phyloP scores from a whole-genome alignment of 345 rosid genomes.

The Syzygium grande region DNA sequence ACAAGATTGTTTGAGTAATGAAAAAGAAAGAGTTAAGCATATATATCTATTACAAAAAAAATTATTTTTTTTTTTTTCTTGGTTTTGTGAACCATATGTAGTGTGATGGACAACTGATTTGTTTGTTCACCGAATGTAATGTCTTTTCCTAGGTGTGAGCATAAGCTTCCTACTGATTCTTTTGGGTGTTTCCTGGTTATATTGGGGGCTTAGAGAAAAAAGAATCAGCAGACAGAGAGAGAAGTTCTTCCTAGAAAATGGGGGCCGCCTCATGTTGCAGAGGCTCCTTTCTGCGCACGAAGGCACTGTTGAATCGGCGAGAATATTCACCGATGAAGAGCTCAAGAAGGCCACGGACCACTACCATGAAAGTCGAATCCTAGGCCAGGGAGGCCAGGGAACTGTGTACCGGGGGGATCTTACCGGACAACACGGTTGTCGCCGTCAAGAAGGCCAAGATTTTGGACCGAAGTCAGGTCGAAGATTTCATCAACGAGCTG shows the following conservation, averaged over 20 bases:
- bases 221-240: constrained; percentile 2
- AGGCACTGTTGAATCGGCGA: not conserved
- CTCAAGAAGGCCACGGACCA: constrained; percentile 29
- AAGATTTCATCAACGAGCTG: constrained; percentile 40
- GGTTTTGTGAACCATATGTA: not conserved
- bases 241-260: constrained; percentile 15
- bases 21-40: not conserved
- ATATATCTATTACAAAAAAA: no score
- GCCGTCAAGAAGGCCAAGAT: constrained; percentile 41
- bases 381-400: constrained; percentile 34
- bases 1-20: not conserved
- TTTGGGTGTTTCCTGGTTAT: not conserved
- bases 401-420: constrained; percentile 37
- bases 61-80: not conserved
- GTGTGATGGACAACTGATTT: not conserved
- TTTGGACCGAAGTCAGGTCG: constrained; percentile 24
- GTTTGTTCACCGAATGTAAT: not conserved
- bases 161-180: not conserved
- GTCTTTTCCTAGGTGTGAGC: not conserved
- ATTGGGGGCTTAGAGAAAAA: not conserved
- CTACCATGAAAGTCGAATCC: constrained; percentile 17
- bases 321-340: constrained; percentile 24
- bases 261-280: constrained; percentile 21
- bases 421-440: constrained; percentile 9
- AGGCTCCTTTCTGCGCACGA: constrained; percentile 3